Conservation (phyloP, 1,139 yeast genomes). For the Citeromyces hawaiiensis region DNA sequence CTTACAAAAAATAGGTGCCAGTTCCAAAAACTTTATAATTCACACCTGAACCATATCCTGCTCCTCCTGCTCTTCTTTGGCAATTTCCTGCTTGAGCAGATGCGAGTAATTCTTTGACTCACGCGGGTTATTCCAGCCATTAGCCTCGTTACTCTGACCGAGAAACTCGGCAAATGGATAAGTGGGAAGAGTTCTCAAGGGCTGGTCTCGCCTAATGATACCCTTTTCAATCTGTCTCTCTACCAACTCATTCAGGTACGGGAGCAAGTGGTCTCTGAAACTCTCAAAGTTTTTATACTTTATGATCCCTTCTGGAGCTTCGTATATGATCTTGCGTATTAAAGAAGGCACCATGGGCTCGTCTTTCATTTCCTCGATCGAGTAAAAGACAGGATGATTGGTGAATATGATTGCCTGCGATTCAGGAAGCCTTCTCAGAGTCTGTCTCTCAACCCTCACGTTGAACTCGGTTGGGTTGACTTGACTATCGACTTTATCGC, state of each 20-base stretch:
- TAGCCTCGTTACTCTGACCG: slow-evolving; percentile 17
- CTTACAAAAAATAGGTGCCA: too few relatives aligned
- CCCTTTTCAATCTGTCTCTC: slow-evolving; percentile 45
- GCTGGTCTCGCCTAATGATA: slow-evolving; percentile 39
- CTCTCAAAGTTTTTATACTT: slow-evolving; percentile 48
- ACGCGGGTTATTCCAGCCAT: slow-evolving; percentile 32
- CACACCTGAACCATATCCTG: neutral
- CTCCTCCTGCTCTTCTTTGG: neutral
- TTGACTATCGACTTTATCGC: slow-evolving; percentile 20
- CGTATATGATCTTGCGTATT: slow-evolving; percentile 44
- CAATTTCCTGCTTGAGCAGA: slow-evolving; percentile 11
- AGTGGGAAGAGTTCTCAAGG: slow-evolving; percentile 42
- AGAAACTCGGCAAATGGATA: slow-evolving; percentile 46
- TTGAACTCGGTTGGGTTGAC: slow-evolving; percentile 26
- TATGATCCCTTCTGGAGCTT: slow-evolving; percentile 53
- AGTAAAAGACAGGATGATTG: slow-evolving; percentile 56
- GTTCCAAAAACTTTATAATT: too few relatives aligned
- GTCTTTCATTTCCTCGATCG: slow-evolving; percentile 65
- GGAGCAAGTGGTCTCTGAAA: slow-evolving; percentile 44
- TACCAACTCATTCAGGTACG: slow-evolving; percentile 42
- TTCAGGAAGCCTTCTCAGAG: slow-evolving; percentile 37
- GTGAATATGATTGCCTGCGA: slow-evolving; percentile 38
- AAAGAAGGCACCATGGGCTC: slow-evolving; percentile 65
- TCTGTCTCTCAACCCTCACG: slow-evolving; percentile 44
- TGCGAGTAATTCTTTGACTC: slow-evolving; percentile 10